Evolutionary conservation across 2,329 filamentous ascomycete species (phyloP).

Genomic region (Pseudogymnoascus destructans): DNA sequence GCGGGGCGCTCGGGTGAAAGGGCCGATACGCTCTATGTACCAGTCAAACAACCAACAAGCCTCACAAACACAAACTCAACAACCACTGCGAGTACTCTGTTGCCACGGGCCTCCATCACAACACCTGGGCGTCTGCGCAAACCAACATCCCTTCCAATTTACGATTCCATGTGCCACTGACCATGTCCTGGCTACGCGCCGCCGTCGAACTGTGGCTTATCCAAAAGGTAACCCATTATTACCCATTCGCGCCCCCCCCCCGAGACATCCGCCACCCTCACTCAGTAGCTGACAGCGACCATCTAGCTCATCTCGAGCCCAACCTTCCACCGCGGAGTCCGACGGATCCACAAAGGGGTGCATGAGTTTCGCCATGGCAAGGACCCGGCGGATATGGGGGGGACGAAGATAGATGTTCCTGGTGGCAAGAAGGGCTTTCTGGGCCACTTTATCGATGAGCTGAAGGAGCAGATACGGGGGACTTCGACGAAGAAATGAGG

Average conservation of each 20-base stretch:
- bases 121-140: background rate
- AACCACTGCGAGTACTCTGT: background rate
- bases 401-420: conserved; percentile 32
- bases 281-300: conserved; percentile 8
- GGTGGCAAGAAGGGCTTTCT: conserved; percentile 25
- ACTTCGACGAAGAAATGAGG: conserved; percentile 17
- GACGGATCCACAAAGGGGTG: conserved; percentile 32
- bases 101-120: background rate
- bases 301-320: conserved; percentile 38
- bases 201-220: background rate
- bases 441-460: conserved; percentile 39
- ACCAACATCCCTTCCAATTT: background rate
- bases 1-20: background rate
- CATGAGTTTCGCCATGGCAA: conserved; percentile 32
- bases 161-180: background rate
- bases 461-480: conserved; percentile 33
- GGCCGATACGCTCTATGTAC: background rate
- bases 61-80: background rate
- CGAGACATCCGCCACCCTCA: background rate
- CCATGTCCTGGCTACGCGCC: conserved; percentile 2
- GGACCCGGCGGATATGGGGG: conserved; percentile 36
- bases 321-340: conserved; percentile 40
- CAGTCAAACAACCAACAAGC: background rate
- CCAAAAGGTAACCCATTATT: background rate
- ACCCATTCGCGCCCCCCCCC: background rate